Percentiles rank a stretch among this genome's conserved stretches.
Evolutionary conservation across 2,329 filamentous ascomycete species (phyloP).

Genomic region (Penicillium sp.): DNA sequence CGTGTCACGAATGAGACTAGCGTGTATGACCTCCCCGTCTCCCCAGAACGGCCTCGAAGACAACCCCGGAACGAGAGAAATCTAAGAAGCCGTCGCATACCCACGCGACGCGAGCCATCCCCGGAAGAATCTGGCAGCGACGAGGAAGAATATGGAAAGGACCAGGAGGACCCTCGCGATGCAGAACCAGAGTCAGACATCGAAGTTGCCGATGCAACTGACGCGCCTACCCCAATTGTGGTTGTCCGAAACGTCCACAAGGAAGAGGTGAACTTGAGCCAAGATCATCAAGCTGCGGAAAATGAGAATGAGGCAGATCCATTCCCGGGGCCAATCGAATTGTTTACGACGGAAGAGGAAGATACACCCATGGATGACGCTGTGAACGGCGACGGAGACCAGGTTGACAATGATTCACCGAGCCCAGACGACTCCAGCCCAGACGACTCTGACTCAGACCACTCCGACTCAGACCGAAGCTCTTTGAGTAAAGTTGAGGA

Average conservation of each 20-base stretch:
- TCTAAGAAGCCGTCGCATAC: background rate
- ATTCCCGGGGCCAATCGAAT: background rate
- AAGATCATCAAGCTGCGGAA: background rate
- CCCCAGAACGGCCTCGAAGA: background rate
- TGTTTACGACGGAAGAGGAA: too few relatives aligned
- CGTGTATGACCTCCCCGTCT: conserved; percentile 12
- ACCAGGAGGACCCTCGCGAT: background rate
- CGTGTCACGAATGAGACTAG: conserved; percentile 1
- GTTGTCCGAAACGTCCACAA: background rate
- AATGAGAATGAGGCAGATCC: background rate
- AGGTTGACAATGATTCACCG: too few relatives aligned
- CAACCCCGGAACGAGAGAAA: background rate
- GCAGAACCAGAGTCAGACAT: background rate
- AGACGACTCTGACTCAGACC: too few relatives aligned
- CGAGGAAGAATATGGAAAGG: background rate
- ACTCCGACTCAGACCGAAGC: too few relatives aligned
- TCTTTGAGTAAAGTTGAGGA: background rate
- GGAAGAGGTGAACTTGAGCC: background rate
- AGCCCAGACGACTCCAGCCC: too few relatives aligned
- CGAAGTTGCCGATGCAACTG: background rate
- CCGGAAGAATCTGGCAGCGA: background rate
- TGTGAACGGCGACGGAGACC: too few relatives aligned
- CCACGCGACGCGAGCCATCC: background rate
- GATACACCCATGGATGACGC: too few relatives aligned
- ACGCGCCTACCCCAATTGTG: background rate